These are phyloP conservation scores for Ogataea degrootiae DNA, from an alignment of 805 yeast species.

Conservation along the genomic window DNA sequence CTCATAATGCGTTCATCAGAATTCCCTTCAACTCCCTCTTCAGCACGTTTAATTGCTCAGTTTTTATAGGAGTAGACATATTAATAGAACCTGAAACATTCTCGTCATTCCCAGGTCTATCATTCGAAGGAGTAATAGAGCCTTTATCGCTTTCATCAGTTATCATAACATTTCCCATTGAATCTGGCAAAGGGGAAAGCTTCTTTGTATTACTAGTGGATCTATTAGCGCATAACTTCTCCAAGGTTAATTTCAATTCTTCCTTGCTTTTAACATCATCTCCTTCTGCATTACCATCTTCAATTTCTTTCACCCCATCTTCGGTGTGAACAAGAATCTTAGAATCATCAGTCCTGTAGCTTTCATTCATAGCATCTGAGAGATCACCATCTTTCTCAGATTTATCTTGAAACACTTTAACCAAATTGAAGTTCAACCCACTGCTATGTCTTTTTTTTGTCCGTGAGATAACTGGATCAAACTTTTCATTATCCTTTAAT, in stretches of 20 bases:
- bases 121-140: not conserved
- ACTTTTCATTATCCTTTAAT: slow-evolving; percentile 4
- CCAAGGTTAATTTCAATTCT: slow-evolving; percentile 15
- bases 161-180: slow-evolving; percentile 1
- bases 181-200: not conserved
- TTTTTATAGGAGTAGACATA: slow-evolving; percentile 19
- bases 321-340: slow-evolving; percentile 12
- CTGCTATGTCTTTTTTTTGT: slow-evolving; percentile 23
- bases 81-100: slow-evolving; percentile 2
- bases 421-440: slow-evolving; percentile 27
- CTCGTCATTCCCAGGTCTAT: slow-evolving; percentile 9
- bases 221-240: slow-evolving; percentile 12
- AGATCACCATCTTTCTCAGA: not conserved
- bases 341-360: not conserved
- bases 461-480: slow-evolving; percentile 1
- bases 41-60: slow-evolving; percentile 11
- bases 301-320: slow-evolving; percentile 10
- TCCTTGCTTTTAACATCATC: slow-evolving; percentile 12
- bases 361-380: not conserved
- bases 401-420: slow-evolving; percentile 17
- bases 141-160: not conserved
- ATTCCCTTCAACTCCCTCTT: slow-evolving; percentile 17
- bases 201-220: not conserved
- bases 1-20: slow-evolving; percentile 8
- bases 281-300: slow-evolving; percentile 4